These are phyloP conservation scores for Microdochium nivale DNA, from an alignment of 2,329 filamentous ascomycete genomes.

Conservation along the genomic window DNA sequence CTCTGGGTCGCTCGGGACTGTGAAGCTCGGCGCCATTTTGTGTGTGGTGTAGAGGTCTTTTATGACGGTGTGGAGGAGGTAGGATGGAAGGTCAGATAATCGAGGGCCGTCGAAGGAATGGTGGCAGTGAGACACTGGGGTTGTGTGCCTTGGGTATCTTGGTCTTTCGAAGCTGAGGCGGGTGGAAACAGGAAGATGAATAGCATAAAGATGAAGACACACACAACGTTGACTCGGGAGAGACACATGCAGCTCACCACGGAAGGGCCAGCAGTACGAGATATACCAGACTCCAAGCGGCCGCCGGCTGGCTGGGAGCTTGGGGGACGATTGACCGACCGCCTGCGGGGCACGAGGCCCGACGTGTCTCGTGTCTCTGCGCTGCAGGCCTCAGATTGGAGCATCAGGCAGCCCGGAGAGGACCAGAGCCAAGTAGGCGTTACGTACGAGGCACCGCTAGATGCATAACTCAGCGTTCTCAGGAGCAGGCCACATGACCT, in stretches of 20 bases:
- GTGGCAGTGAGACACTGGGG: neutral
- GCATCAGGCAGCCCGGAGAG: neutral
- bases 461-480: neutral
- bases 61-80: neutral
- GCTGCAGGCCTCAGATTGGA: neutral
- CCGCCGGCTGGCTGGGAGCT: neutral
- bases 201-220: neutral
- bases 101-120: neutral
- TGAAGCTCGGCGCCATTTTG: neutral
- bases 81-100: neutral
- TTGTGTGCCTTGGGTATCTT: neutral
- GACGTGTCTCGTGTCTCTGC: neutral
- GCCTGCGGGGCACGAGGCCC: neutral
- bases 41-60: neutral
- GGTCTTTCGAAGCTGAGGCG: neutral
- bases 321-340: no score
- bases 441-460: neutral
- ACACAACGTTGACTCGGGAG: neutral
- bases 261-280: neutral
- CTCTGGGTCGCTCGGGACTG: neutral
- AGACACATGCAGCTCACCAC: neutral
- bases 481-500: neutral
- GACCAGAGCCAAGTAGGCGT: neutral
- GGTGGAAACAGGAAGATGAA: neutral
- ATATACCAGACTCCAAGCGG: neutral